A percentile compares a stretch with the other conserved stretches of the same genome.
Evolutionary conservation across 106 monocot genomes (phyloP).

Genomic region (Dendrobium chrysotoxum): DNA sequence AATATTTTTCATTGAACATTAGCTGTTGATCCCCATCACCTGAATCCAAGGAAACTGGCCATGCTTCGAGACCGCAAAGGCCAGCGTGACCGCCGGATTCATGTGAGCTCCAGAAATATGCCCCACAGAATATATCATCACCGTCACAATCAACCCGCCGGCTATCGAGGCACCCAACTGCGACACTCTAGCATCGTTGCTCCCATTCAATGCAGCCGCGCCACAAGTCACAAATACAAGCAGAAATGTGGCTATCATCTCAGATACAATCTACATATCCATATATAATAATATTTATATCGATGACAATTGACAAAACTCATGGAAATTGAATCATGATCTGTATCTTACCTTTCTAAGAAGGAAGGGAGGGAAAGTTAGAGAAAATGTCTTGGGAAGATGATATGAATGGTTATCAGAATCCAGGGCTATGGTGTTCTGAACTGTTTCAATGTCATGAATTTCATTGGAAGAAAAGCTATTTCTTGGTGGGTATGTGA

Average conservation of each 20-base stretch:
- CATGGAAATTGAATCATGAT: neutral
- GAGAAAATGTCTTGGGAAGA: neutral
- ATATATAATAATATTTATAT: neutral
- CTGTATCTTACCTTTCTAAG: conserved; percentile 22
- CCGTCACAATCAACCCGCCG: conserved; percentile 52
- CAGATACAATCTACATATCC: conserved; percentile 33
- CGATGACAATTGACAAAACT: neutral
- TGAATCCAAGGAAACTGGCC: conserved; percentile 58
- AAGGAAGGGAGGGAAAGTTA: conserved; percentile 29
- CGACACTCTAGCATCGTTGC: conserved; percentile 13
- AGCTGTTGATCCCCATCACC: conserved; percentile 9
- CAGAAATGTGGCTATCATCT: conserved; percentile 47
- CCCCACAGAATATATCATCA: conserved; percentile 37
- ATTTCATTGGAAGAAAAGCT: conserved; percentile 18
- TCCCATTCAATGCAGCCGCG: conserved; percentile 32
- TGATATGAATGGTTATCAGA: neutral
- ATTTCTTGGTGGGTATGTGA: neutral
- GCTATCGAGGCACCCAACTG: conserved; percentile 53
- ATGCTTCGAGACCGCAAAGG: conserved; percentile 41
- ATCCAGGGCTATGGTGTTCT: neutral
- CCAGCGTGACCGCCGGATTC: conserved; percentile 63
- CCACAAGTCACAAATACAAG: conserved; percentile 59
- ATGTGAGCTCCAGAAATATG: conserved; percentile 3
- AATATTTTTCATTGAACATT: too few relatives aligned
- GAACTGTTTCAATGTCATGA: conserved; percentile 19